phyloP scores from a whole-genome alignment of 1,139 yeast genomes.

The Oligophagozyma castellii region DNA sequence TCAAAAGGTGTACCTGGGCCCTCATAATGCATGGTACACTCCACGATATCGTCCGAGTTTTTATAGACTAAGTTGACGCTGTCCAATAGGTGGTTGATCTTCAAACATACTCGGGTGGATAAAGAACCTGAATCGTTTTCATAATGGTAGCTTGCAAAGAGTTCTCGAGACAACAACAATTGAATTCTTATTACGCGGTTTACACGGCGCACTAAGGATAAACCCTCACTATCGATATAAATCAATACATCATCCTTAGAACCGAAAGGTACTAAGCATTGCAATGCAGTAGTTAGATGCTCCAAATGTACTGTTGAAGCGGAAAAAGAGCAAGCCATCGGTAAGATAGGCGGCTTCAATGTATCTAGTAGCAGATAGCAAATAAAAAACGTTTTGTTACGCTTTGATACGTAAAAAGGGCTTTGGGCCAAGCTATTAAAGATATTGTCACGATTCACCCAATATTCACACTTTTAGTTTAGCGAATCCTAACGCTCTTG shows the following conservation, averaged over 20 bases:
- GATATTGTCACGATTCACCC: no score
- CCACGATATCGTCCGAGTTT: conserved; percentile 26
- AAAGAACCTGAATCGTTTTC: conserved; percentile 7
- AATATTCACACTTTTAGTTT: no score
- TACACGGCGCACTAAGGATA: conserved; percentile 26
- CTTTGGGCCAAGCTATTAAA: no score
- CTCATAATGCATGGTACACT: conserved; percentile 34
- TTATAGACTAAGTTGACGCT: conserved; percentile 30
- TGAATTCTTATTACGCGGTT: conserved; percentile 25
- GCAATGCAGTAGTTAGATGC: conserved; percentile 23
- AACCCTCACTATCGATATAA: conserved; percentile 26
- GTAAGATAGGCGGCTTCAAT: no score
- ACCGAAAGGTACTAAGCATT: conserved; percentile 22
- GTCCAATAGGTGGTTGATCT: conserved; percentile 32
- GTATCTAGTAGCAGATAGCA: no score
- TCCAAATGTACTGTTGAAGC: conserved; percentile 25
- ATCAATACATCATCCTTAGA: conserved; percentile 23
- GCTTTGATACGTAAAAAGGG: no score
- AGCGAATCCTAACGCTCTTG: no score
- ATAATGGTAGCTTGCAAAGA: conserved; percentile 23
- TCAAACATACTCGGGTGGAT: conserved; percentile 24
- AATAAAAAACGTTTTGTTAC: no score
- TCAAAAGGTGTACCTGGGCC: conserved; percentile 55
- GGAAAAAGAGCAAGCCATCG: conserved; percentile 16
- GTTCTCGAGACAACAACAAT: conserved; percentile 19